These are phyloP conservation scores for Lolium perenne DNA, from an alignment of 176 grass and related monocot genomes.

Conservation along the genomic window DNA sequence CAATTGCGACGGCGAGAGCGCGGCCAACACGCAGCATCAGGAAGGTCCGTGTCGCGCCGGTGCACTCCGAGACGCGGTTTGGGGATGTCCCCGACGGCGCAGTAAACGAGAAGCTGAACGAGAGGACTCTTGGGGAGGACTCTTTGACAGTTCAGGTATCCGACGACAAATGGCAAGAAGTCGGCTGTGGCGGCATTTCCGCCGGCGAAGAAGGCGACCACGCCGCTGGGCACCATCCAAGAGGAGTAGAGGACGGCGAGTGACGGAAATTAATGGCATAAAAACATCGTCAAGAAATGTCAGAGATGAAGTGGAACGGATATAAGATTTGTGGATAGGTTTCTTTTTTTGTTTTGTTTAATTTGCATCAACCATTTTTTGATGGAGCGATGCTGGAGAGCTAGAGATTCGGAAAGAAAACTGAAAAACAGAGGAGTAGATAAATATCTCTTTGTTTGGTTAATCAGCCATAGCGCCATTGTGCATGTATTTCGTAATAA, in stretches of 20 bases:
- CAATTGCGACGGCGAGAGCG: conserved; percentile 1
- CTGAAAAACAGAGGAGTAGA: neutral
- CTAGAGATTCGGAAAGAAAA: neutral
- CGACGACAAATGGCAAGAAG: neutral
- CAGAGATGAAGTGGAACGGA: neutral
- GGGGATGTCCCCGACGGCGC: neutral
- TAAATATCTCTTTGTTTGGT: neutral
- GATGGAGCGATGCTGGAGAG: neutral
- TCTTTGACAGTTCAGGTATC: neutral
- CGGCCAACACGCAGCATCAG: neutral
- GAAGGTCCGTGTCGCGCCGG: conserved; percentile 49
- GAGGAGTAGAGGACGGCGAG: conserved; percentile 54
- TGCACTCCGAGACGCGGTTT: conserved; percentile 16
- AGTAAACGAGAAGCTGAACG: conserved; percentile 59
- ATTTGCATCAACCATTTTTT: neutral
- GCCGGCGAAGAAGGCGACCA: conserved; percentile 44
- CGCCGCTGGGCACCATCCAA: conserved; percentile 52
- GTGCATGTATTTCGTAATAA: neutral
- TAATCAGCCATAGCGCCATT: neutral
- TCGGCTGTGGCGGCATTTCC: neutral
- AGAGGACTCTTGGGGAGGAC: conserved; percentile 47
- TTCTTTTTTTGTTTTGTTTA: neutral
- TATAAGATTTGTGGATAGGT: neutral
- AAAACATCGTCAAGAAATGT: neutral
- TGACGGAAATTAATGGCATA: neutral